These are phyloP conservation scores for Protea cynaroides DNA, from an alignment of 164 flowering plant species.

Conservation along the genomic window DNA sequence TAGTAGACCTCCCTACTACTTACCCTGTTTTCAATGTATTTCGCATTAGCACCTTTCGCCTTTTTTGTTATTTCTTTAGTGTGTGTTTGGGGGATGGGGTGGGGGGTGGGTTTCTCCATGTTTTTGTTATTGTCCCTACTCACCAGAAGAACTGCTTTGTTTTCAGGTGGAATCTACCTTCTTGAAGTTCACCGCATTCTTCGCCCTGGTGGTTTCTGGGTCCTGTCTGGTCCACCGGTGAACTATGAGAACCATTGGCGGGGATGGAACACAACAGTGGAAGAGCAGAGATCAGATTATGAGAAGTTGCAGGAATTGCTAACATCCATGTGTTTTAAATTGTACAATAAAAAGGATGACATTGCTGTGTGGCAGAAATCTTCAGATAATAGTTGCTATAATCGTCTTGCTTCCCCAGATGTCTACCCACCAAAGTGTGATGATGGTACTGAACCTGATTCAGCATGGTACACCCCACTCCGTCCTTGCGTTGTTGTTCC, in stretches of 20 bases:
- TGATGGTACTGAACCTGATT: slow-evolving; percentile 76
- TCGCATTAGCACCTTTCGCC: too few relatives aligned
- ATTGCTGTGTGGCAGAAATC: slow-evolving; percentile 96
- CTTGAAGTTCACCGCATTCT: slow-evolving; percentile 88
- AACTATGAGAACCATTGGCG: slow-evolving; percentile 85
- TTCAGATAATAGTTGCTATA: slow-evolving; percentile 56
- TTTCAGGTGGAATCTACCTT: slow-evolving; percentile 92
- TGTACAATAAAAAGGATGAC: slow-evolving; percentile 79
- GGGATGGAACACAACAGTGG: slow-evolving; percentile 95
- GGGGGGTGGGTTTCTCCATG: background rate
- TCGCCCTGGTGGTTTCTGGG: slow-evolving; percentile 99
- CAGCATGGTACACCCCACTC: slow-evolving; percentile 89
- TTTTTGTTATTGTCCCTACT: background rate
- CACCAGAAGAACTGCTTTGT: slow-evolving; percentile 1
- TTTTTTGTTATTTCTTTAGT: too few relatives aligned
- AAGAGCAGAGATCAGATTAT: slow-evolving; percentile 81
- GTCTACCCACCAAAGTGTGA: slow-evolving; percentile 82
- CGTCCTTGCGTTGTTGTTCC: slow-evolving; percentile 84
- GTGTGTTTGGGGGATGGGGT: too few relatives aligned
- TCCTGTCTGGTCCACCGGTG: slow-evolving; percentile 96
- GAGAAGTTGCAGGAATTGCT: slow-evolving; percentile 72
- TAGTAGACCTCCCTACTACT: too few relatives aligned
- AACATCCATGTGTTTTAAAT: slow-evolving; percentile 81
- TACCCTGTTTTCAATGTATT: too few relatives aligned
- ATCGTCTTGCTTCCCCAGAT: slow-evolving; percentile 41